Base-by-base conservation (phyloP, 805 yeast species). In the Ogataea ramenticola region DNA sequence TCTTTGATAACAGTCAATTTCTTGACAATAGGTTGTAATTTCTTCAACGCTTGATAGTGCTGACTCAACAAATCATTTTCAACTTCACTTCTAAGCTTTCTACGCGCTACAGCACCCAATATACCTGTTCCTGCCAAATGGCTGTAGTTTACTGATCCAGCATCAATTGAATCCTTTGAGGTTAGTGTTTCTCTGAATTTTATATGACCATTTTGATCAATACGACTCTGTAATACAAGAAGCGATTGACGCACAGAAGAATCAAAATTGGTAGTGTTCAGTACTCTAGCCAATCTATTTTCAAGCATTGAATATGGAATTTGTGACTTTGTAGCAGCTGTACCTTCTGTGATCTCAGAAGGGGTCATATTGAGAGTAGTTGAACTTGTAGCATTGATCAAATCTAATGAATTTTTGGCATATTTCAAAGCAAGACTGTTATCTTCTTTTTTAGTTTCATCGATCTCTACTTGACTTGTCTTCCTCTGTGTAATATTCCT, bases 21-120 rank as follows among this genome's bases (percentile, higher is more conserved):
- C 53, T 60, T 65, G 40, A 66, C 74, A 48, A 66, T 72, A 40
- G 67, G 72, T 51, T 60, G 71, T 43, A 69, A 72, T 34, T 64
- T 69, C 49, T 66, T 70, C 34, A 77, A 52, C 0, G 71, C 72
- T 43, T 72, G 65, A 46, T 75, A 61, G 52, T 83, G 83, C 46
- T 73, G 77, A 43, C 71, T 72, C 34, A 83, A 60, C 27, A 83
- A 56, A 43, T 82, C 86, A 26, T 66, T 65, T 53, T 84, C 90
- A 19, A 84, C 66, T 35, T 72, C 77, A 36, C 80, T 77, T 44
- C 81, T 67, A 41, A 85, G 64, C 33, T 75, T 70, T 54, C 82
- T 74, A 49, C 95, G 68, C 1, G 80, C 66, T 31, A 81, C 66
- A 2, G 80, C 72, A 0, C 91, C 91, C 14, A 71, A 56, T 24